Evolutionary conservation across 495 filamentous ascomycete species (phyloP).

Genomic region (Penicillium cataractarum): DNA sequence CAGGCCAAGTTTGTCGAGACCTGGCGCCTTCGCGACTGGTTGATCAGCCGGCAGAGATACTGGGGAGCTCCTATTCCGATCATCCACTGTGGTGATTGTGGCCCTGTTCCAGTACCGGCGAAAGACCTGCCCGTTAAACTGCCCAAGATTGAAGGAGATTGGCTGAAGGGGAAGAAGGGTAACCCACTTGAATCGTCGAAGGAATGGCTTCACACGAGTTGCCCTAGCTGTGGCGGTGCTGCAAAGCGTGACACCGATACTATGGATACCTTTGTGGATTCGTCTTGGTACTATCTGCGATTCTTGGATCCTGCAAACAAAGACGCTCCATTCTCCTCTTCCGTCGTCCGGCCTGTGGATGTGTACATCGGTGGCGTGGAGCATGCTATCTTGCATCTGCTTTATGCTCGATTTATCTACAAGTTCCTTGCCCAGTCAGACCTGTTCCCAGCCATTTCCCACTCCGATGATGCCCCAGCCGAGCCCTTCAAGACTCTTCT

Average conservation of each 20-base stretch:
- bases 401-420: conserved; percentile 88
- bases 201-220: conserved; percentile 75
- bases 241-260: conserved; percentile 89
- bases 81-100: conserved; percentile 78
- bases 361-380: conserved; percentile 87
- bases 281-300: conserved; percentile 88
- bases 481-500: conserved; percentile 84
- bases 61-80: conserved; percentile 93
- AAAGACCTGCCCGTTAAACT: conserved; percentile 76
- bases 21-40: conserved; percentile 83
- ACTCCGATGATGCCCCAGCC: conserved; percentile 30
- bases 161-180: conserved; percentile 69
- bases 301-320: conserved; percentile 72
- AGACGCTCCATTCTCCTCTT: conserved; percentile 60
- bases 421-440: conserved; percentile 73
- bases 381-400: conserved; percentile 88
- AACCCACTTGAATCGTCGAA: conserved; percentile 73
- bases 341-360: conserved; percentile 71
- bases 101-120: conserved; percentile 75
- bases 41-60: conserved; percentile 85
- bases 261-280: conserved; percentile 96
- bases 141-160: conserved; percentile 68
- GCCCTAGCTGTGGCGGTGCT: conserved; percentile 69
- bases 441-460: conserved; percentile 51
- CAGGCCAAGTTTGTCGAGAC: conserved; percentile 62